Percentiles rank a stretch among this genome's conserved stretches.
Evolutionary conservation across 192 early-diverging fungal genomes (phyloP).

Genomic region (Backusella circina): DNA sequence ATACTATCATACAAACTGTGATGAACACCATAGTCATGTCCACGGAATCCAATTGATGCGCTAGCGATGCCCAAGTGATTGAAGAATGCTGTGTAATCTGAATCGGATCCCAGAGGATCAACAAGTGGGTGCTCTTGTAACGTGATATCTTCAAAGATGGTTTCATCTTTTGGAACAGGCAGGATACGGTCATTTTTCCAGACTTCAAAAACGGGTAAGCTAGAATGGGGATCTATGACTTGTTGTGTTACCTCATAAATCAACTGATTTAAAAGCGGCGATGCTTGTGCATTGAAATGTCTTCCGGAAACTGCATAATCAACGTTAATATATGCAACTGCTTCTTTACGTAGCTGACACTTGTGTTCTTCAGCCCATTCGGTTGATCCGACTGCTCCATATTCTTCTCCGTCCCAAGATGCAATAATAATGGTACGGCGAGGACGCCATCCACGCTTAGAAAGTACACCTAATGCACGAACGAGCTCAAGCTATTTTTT

Average conservation of each 20-base stretch:
- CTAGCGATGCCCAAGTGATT: slow-evolving; percentile 54
- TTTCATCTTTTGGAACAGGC: background rate
- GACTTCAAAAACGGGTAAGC: slow-evolving; percentile 43
- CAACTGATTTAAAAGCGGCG: slow-evolving; percentile 43
- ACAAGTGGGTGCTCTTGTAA: background rate
- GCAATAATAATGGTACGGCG: slow-evolving; percentile 57
- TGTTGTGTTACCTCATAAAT: slow-evolving; percentile 44
- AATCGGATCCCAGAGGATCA: slow-evolving; percentile 29
- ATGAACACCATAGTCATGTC: slow-evolving; percentile 39
- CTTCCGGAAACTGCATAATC: slow-evolving; percentile 50
- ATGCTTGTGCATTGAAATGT: slow-evolving; percentile 42
- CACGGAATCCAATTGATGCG: slow-evolving; percentile 47
- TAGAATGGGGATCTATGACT: slow-evolving; percentile 41
- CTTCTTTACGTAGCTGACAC: slow-evolving; percentile 45
- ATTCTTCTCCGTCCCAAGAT: slow-evolving; percentile 68
- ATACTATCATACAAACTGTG: slow-evolving; percentile 58
- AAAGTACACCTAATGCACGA: slow-evolving; percentile 45
- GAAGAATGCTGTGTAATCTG: slow-evolving; percentile 53
- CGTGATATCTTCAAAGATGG: background rate
- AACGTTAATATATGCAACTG: slow-evolving; percentile 57
- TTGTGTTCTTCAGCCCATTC: slow-evolving; percentile 64
- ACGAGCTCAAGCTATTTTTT: slow-evolving; percentile 43
- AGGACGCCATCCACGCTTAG: slow-evolving; percentile 57
- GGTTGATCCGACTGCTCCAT: slow-evolving; percentile 58
- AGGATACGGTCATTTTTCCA: slow-evolving; percentile 30